A percentile compares a stretch with the other conserved stretches of the same genome.
These are phyloP conservation scores for Aspergillus viridinutans DNA, from an alignment of 2,329 filamentous ascomycete species.

Conservation along the genomic window DNA sequence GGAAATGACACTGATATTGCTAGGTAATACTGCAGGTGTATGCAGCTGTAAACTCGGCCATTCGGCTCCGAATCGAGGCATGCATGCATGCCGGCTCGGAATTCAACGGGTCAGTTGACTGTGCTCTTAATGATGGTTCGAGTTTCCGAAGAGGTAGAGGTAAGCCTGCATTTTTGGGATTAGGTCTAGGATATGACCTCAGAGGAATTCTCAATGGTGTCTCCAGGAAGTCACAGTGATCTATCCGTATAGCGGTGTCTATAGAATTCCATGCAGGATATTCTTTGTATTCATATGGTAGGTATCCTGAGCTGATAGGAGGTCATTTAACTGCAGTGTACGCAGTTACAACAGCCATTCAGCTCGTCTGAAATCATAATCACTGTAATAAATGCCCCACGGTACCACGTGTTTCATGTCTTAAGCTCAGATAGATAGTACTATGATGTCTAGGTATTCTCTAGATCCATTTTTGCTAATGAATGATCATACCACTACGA, in stretches of 20 bases:
- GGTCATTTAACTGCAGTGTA: background rate
- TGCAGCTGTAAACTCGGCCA: background rate
- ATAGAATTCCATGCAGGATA: background rate
- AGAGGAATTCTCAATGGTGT: too few species aligned
- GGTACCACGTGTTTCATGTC: slow-evolving; percentile 9
- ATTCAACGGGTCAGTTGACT: background rate
- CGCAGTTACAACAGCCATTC: background rate
- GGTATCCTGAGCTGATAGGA: too few species aligned
- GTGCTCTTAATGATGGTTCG: background rate
- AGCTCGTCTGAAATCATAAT: background rate
- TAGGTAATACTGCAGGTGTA: background rate
- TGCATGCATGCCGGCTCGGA: background rate
- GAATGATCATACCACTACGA: slow-evolving; percentile 8
- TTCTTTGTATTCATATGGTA: too few species aligned
- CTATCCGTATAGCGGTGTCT: too few species aligned
- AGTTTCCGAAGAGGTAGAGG: background rate
- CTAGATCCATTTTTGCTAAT: background rate
- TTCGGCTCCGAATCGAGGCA: background rate
- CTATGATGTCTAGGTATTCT: background rate
- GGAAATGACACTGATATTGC: background rate
- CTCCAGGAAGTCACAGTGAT: too few species aligned
- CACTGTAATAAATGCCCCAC: background rate
- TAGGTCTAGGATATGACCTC: background rate
- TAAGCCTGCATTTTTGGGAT: background rate
- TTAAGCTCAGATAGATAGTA: background rate